Conservation (phyloP, 345 rosid genomes). For the Arabis hirsuta region DNA sequence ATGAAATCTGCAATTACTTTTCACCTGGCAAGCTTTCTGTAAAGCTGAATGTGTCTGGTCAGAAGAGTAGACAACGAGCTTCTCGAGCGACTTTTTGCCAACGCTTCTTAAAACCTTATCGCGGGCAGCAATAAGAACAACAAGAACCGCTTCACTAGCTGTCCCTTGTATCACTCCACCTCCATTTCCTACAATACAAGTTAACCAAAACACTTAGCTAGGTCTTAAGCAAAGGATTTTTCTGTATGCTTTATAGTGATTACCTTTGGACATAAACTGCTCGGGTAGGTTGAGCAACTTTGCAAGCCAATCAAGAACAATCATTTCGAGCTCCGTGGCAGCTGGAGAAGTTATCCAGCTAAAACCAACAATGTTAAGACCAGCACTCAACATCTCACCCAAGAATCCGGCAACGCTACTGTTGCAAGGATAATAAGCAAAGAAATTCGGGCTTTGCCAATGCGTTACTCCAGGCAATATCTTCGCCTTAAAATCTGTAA, state of each 20-base stretch:
- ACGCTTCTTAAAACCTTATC: conserved; percentile 57
- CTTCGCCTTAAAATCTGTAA: conserved; percentile 67
- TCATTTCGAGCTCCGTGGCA: conserved; percentile 89
- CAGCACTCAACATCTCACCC: conserved; percentile 97
- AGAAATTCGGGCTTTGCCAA: conserved; percentile 90
- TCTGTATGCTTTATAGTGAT: not conserved
- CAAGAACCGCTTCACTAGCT: conserved; percentile 93
- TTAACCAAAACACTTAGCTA: conserved; percentile 11
- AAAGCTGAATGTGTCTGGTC: conserved; percentile 90
- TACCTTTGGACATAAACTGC: conserved; percentile 75
- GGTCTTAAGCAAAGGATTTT: conserved; percentile 8
- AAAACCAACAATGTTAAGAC: conserved; percentile 83
- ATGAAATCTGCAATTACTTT: not conserved
- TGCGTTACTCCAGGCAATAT: conserved; percentile 87
- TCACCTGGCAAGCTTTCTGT: conserved; percentile 91
- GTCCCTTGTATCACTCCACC: conserved; percentile 96
- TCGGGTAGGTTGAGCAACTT: conserved; percentile 77
- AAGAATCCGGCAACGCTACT: conserved; percentile 88
- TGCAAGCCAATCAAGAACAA: conserved; percentile 92
- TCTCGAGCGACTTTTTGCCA: conserved; percentile 67
- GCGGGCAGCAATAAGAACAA: conserved; percentile 77
- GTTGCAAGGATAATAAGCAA: conserved; percentile 84
- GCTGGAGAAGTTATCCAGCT: conserved; percentile 97
- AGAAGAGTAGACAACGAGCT: conserved; percentile 83
- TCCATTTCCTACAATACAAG: conserved; percentile 66